A percentile compares a stretch with the other conserved stretches of the same genome.
These are phyloP conservation scores for Astragalus membranaceus DNA, from an alignment of 306 rosid genomes.

Conservation along the genomic window DNA sequence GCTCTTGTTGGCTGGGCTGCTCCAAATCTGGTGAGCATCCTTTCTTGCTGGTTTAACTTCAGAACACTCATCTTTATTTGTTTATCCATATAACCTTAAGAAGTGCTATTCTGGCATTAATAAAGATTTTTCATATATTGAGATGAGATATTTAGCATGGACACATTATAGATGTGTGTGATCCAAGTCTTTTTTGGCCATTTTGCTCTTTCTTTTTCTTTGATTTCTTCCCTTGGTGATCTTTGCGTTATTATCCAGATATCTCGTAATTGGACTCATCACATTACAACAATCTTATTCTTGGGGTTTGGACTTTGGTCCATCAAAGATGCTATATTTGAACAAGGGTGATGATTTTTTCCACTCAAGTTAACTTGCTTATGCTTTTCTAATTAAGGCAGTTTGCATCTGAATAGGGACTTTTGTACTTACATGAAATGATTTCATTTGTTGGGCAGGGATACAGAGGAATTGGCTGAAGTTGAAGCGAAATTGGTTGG, in stretches of 20 bases:
- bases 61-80: not conserved
- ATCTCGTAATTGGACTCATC: conserved; percentile 79
- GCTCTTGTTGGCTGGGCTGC: conserved; percentile 95
- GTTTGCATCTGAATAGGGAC: not conserved
- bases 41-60: not conserved
- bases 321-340: conserved; percentile 74
- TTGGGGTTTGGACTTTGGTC: conserved; percentile 88
- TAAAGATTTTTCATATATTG: not conserved
- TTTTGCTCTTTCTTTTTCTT: not conserved
- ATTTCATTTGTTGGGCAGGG: conserved; percentile 49
- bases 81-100: not conserved
- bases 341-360: conserved; percentile 49
- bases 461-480: conserved; percentile 81
- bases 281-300: conserved; percentile 77
- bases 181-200: conserved; percentile 3
- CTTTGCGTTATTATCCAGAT: conserved; percentile 43
- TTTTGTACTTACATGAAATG: conserved; percentile 7
- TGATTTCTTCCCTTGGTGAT: not conserved
- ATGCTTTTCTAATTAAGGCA: not conserved
- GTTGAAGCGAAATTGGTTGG: conserved; percentile 86
- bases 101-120: not conserved
- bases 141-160: not conserved
- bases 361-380: conserved; percentile 3
- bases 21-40: conserved; percentile 72
- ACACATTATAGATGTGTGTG: not conserved